Conservation (phyloP, 805 yeast species). For the Ogataea thermomethanolica region DNA sequence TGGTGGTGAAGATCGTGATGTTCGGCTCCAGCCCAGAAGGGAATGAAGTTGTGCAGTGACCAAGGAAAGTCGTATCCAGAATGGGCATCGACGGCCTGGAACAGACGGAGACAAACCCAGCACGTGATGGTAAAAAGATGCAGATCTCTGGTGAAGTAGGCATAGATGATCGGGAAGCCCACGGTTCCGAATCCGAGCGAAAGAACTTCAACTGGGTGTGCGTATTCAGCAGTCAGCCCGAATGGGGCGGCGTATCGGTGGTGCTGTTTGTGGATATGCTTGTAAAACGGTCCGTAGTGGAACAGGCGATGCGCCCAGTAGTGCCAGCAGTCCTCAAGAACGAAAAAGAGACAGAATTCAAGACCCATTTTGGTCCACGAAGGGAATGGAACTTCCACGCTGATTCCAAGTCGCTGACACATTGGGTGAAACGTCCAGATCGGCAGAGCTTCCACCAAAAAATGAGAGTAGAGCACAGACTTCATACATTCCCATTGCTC, state of each 20-base stretch:
- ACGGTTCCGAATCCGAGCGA: conserved; percentile 58
- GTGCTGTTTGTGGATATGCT: conserved; percentile 57
- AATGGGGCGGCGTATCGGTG: conserved; percentile 62
- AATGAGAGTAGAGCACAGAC: conserved; percentile 53
- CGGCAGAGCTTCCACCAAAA: conserved; percentile 57
- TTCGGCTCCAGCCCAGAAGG: conserved; percentile 65
- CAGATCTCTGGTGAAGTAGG: conserved; percentile 42
- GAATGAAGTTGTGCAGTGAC: conserved; percentile 53
- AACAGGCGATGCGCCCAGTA: conserved; percentile 57
- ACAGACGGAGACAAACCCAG: conserved; percentile 52
- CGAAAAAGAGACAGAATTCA: conserved; percentile 48
- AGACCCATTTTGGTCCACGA: conserved; percentile 36
- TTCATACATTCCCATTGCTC: conserved; percentile 64
- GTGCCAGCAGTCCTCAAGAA: conserved; percentile 58
- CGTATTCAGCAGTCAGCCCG: conserved; percentile 59
- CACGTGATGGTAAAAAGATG: conserved; percentile 52
- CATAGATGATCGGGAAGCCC: conserved; percentile 56
- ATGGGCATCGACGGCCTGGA: conserved; percentile 60
- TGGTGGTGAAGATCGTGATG: conserved; percentile 63
- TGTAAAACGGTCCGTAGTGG: conserved; percentile 55
- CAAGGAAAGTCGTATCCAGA: conserved; percentile 63
- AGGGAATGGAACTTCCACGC: conserved; percentile 54
- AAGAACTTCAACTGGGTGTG: conserved; percentile 58
- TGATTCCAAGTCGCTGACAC: conserved; percentile 46
- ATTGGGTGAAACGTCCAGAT: conserved; percentile 63